Evolutionary conservation across 2,329 filamentous ascomycete species (phyloP).

Genomic region (Nemania sp.): DNA sequence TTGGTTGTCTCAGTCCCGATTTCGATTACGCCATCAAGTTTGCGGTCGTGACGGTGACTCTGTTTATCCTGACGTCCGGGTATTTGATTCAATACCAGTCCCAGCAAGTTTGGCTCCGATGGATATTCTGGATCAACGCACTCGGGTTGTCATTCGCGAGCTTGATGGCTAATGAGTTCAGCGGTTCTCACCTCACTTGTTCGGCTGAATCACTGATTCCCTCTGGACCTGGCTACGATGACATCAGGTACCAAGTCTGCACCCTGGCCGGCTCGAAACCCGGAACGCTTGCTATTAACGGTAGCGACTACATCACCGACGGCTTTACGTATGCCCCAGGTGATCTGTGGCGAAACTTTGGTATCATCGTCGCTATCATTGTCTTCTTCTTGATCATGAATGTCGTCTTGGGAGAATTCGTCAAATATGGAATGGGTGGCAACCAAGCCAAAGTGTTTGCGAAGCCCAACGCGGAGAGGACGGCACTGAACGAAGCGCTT

Average conservation of each 20-base stretch:
- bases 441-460: slow-evolving; percentile 78
- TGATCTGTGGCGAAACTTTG: slow-evolving; percentile 82
- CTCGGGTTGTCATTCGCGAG: slow-evolving; percentile 75
- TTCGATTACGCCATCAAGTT: slow-evolving; percentile 88
- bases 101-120: slow-evolving; percentile 76
- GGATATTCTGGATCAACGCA: slow-evolving; percentile 80
- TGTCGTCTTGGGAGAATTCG: slow-evolving; percentile 75
- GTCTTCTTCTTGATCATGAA: slow-evolving; percentile 76
- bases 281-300: slow-evolving; percentile 67
- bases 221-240: slow-evolving; percentile 68
- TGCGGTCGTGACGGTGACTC: slow-evolving; percentile 75
- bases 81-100: slow-evolving; percentile 82
- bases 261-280: slow-evolving; percentile 73
- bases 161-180: slow-evolving; percentile 89
- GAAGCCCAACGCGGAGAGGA: slow-evolving; percentile 69
- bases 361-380: slow-evolving; percentile 78
- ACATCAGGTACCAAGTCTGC: slow-evolving; percentile 79
- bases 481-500: slow-evolving; percentile 67
- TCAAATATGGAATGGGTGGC: slow-evolving; percentile 80
- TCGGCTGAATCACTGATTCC: slow-evolving; percentile 71
- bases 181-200: slow-evolving; percentile 69
- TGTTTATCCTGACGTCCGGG: slow-evolving; percentile 81
- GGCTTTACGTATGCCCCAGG: slow-evolving; percentile 68
- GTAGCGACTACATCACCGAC: slow-evolving; percentile 68
- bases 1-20: slow-evolving; percentile 75